Evolutionary conservation across 129 eudicot species (phyloP).

Genomic region (Helianthus tuberosus): DNA sequence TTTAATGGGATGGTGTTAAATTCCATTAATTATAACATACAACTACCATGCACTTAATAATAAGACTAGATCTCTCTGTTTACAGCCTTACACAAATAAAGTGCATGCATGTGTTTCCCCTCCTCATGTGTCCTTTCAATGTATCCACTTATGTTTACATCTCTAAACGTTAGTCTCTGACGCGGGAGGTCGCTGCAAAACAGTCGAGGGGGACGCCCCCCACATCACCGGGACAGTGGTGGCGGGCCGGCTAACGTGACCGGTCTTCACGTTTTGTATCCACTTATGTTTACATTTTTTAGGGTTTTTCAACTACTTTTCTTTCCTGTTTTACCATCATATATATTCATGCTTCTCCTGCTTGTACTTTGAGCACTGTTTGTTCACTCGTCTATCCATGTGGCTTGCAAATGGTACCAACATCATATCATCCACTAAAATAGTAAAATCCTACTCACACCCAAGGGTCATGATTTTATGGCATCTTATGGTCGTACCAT

Average conservation of each 20-base stretch:
- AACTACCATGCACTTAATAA: conserved; percentile 47
- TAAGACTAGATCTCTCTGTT: conserved; percentile 14
- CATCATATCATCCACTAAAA: neutral
- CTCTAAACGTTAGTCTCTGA: no score
- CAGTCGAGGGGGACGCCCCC: no score
- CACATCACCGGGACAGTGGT: no score
- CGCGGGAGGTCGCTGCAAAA: no score
- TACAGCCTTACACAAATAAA: conserved; percentile 26
- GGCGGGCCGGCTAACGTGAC: no score
- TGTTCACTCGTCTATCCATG: conserved; percentile 8
- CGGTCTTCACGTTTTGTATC: no score
- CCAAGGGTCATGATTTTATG: neutral
- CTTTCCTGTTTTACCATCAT: neutral
- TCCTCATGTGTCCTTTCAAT: conserved; percentile 35
- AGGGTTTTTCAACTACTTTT: neutral
- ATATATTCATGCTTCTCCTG: neutral
- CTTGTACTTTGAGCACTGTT: conserved; percentile 18
- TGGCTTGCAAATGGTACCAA: neutral
- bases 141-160: conserved; percentile 12
- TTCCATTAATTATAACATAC: conserved; percentile 35
- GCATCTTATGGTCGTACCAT: neutral
- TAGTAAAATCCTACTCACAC: neutral
- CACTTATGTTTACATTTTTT: neutral
- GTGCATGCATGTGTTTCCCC: conserved; percentile 37
- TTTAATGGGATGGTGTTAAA: conserved; percentile 28